Percentiles rank a stretch among this genome's conserved stretches.
These are phyloP conservation scores for Eucalyptus curtisii DNA, from an alignment of 345 rosid species.

Conservation along the genomic window DNA sequence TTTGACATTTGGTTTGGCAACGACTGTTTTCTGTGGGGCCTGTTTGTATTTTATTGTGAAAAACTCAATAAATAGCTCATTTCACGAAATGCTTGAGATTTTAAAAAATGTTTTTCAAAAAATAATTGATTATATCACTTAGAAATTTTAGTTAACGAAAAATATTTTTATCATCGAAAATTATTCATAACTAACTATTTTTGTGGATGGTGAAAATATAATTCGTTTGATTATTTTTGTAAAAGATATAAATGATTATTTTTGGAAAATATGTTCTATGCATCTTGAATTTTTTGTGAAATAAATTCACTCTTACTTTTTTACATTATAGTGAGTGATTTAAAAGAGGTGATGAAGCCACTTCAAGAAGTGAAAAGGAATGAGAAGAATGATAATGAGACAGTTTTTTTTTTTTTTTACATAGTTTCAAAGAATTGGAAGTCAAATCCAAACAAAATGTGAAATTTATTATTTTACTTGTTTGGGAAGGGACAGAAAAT, in stretches of 20 bases:
- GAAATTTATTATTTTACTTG: not conserved
- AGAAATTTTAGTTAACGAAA: not conserved
- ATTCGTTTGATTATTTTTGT: too few relatives aligned
- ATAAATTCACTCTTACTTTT: not conserved
- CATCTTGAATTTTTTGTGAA: not conserved
- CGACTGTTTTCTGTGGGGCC: not conserved
- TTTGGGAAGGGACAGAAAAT: not conserved
- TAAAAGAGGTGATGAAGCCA: not conserved
- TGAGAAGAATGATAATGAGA: not conserved
- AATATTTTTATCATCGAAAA: rapidly evolving
- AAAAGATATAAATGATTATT: too few relatives aligned
- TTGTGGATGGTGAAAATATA: rapidly evolving
- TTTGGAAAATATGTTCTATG: too few relatives aligned
- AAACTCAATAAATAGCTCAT: not conserved
- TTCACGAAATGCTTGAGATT: not conserved
- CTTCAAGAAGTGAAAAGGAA: not conserved
- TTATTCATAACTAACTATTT: too few relatives aligned
- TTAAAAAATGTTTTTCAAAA: not conserved
- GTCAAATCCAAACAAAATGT: too few relatives aligned
- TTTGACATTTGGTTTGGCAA: not conserved
- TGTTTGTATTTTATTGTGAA: not conserved
- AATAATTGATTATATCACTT: too few relatives aligned
- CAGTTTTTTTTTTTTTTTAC: too few relatives aligned
- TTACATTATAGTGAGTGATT: not conserved
- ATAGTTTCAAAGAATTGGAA: too few relatives aligned